Evolutionary conservation across 495 filamentous ascomycete species (phyloP).

Genomic region (Aspergillus homomorphus): DNA sequence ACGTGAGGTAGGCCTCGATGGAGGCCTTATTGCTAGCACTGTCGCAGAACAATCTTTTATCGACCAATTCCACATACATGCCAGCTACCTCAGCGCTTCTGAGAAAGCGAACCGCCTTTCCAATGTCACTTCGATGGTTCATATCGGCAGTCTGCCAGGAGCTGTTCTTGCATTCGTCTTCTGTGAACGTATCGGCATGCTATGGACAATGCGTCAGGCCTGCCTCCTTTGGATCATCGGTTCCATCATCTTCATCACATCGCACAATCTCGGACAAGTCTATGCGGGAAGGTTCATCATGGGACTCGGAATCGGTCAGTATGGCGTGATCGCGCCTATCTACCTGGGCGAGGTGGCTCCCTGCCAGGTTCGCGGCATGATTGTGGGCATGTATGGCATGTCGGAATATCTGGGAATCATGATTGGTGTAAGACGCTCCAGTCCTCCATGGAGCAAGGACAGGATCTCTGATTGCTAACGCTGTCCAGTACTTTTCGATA

Average conservation of each 20-base stretch:
- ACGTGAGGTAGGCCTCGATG: constrained; percentile 42
- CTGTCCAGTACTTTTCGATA: constrained; percentile 25
- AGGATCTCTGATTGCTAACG: constrained; percentile 1
- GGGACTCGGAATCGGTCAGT: constrained; percentile 59
- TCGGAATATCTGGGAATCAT: constrained; percentile 63
- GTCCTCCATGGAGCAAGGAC: not conserved
- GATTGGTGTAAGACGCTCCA: constrained; percentile 27
- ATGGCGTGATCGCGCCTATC: constrained; percentile 53
- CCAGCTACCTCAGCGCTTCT: constrained; percentile 44
- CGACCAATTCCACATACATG: constrained; percentile 14
- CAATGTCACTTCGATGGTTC: constrained; percentile 63
- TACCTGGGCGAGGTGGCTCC: constrained; percentile 62
- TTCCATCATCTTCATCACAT: constrained; percentile 55
- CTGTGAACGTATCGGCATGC: constrained; percentile 56
- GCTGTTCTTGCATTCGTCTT: constrained; percentile 56
- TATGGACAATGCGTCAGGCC: constrained; percentile 58
- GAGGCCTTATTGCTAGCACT: constrained; percentile 52
- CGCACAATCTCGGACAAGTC: constrained; percentile 51
- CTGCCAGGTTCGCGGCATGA: constrained; percentile 50
- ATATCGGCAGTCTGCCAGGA: constrained; percentile 56
- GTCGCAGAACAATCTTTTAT: constrained; percentile 30
- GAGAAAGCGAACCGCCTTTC: constrained; percentile 50
- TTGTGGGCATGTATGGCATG: constrained; percentile 56
- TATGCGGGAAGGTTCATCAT: constrained; percentile 59
- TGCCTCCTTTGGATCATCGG: constrained; percentile 57